phyloP scores from a whole-genome alignment of 1,284 basidiomycete genomes.

The Boletus mariae region DNA sequence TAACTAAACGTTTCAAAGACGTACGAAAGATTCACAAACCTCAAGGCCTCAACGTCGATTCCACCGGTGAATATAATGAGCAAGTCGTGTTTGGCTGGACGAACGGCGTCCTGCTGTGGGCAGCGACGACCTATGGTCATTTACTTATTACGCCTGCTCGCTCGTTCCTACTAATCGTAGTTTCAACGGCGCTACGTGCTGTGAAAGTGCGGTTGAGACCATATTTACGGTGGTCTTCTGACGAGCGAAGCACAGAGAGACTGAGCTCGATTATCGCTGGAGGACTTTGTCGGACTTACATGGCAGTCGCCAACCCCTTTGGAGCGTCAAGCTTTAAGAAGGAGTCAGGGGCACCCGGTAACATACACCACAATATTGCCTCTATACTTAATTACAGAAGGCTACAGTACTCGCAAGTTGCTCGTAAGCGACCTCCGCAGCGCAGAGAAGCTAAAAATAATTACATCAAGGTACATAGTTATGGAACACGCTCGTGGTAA shows the following conservation, averaged over 20 bases:
- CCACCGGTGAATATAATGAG: slow-evolving; percentile 83
- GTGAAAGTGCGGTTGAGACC: background rate
- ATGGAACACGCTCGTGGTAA: background rate
- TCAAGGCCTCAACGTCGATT: slow-evolving; percentile 49
- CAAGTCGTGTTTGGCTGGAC: slow-evolving; percentile 92
- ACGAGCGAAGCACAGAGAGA: too few relatives aligned
- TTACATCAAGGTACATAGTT: background rate
- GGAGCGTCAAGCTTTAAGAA: too few relatives aligned
- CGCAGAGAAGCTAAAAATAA: background rate
- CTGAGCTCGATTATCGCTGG: too few relatives aligned
- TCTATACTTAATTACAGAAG: too few relatives aligned
- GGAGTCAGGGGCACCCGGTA: too few relatives aligned
- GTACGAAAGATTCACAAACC: too few relatives aligned
- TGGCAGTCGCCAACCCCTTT: too few relatives aligned
- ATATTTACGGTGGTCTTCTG: background rate
- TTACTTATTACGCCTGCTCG: slow-evolving; percentile 54
- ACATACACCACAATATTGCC: too few relatives aligned
- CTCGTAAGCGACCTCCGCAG: too few relatives aligned
- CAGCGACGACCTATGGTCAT: slow-evolving; percentile 67
- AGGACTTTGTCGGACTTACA: too few relatives aligned
- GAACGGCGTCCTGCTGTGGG: slow-evolving; percentile 79
- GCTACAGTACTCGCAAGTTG: too few relatives aligned
- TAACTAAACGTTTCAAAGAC: background rate
- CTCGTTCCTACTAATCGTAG: slow-evolving; percentile 14
- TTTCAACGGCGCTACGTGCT: background rate